These are phyloP conservation scores for Bipolaris cookei DNA, from an alignment of 2,329 filamentous ascomycete species.

Conservation along the genomic window DNA sequence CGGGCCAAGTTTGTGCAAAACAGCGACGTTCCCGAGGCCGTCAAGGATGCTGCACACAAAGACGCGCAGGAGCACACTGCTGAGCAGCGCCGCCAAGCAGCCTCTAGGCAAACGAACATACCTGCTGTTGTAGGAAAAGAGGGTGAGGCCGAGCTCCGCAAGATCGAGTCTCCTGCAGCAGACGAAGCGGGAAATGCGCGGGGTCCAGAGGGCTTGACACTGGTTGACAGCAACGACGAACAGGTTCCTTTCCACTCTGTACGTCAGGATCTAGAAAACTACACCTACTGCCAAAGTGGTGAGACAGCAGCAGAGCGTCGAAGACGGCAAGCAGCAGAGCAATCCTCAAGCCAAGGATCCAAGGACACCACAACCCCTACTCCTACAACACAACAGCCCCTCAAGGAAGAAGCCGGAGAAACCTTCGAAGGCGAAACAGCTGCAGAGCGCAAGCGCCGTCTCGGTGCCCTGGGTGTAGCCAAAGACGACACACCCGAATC, in stretches of 20 bases:
- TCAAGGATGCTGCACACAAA: slow-evolving; percentile 56
- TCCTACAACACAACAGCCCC: slow-evolving; percentile 21
- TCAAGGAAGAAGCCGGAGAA: slow-evolving; percentile 39
- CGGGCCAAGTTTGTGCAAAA: slow-evolving; percentile 59
- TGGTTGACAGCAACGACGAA: slow-evolving; percentile 55
- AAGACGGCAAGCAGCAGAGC: slow-evolving; percentile 44
- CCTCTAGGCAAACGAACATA: slow-evolving; percentile 33
- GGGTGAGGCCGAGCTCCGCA: slow-evolving; percentile 43
- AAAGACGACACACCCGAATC: slow-evolving; percentile 36
- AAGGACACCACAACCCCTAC: slow-evolving; percentile 16
- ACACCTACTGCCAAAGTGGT: slow-evolving; percentile 26
- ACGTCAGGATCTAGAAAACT: slow-evolving; percentile 41
- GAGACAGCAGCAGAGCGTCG: slow-evolving; percentile 54
- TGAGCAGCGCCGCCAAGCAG: slow-evolving; percentile 34
- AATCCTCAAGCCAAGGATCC: slow-evolving; percentile 22
- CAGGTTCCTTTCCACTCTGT: slow-evolving; percentile 58
- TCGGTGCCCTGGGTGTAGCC: slow-evolving; percentile 72
- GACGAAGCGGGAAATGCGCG: slow-evolving; percentile 31
- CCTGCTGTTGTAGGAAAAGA: slow-evolving; percentile 44
- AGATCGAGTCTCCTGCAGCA: slow-evolving; percentile 38
- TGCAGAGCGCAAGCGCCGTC: slow-evolving; percentile 73
- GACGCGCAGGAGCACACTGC: slow-evolving; percentile 50
- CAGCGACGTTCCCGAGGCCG: slow-evolving; percentile 54
- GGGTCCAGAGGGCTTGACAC: slow-evolving; percentile 50
- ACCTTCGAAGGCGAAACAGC: slow-evolving; percentile 67